Base-by-base conservation (phyloP, 164 flowering plant species). In the Aristolochia contorta region DNA sequence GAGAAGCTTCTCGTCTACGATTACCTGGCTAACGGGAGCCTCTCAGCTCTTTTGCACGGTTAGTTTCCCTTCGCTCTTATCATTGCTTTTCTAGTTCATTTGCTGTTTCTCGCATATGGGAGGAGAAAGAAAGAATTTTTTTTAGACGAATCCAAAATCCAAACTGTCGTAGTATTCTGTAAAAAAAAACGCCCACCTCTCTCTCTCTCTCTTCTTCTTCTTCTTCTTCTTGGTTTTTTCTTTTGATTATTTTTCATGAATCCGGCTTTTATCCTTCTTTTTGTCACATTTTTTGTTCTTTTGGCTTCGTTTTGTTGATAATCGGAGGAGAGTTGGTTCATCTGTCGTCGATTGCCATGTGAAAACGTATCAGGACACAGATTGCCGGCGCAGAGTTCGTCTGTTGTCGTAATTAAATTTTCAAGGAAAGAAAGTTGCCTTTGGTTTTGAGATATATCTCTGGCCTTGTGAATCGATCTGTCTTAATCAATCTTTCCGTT, bases 41-140 rank as follows among this genome's bases (percentile, higher is more conserved):
- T 93, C 57, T 93, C 96, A 74, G 97, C 99, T 12, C 87, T 90
- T 64, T 69, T 93, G 64, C 99, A 93, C 72, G 99, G 99, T 93
- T 27, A 81, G 82, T 9, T 54, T 62, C 21, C 47, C 19, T 41
- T 24, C 12, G 54, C n/a, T 50, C 57, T 47, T 43, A 4, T 60
- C 30, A 41, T 53, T 20, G 23, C 14, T 54, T 66, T 41, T 20
- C 13, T 14, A 46, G 54, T 12, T 55, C 19, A 3, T 53, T 47
- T 45, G 30, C 8, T 30, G n/a, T 46, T 67, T 57, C 55, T 20
- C 23, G 5, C 30, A 3, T 37, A 6, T 37, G 9, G 33, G 4
- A 32, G 7, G 7, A 37, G 12, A 37, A 37, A 37, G 9, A 37
- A 37, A 37, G 7, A 37, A 37, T n/a, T n/a, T n/a, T n/a, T n/a